Evolutionary conservation across 805 yeast species (phyloP), one percentile per base, ranked within the genome.

Genomic region (Suhomyces sp.): DNA sequence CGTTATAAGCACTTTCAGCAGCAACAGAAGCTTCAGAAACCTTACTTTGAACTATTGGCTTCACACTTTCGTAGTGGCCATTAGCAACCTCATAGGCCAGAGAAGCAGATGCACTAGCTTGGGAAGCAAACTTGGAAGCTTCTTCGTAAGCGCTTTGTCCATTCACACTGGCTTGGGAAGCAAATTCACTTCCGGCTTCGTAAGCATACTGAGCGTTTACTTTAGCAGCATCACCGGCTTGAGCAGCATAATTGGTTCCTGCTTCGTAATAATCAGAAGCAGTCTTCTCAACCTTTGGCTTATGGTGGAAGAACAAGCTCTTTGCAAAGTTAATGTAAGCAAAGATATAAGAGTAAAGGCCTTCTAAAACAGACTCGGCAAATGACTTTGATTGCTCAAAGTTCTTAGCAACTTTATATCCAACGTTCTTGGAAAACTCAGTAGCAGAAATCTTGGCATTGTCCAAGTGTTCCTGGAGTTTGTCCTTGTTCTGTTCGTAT

Each of bases 361-460:
- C 20, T 15, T 11, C 19, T 11, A 28, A 19, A 14, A 19, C 30
- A 18, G 13, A 15, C n/a, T 34, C 34, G 4, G 20, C 38, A 7
- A 24, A 35, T 3, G 33, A 25, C 27, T 35, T 24, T 10, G 28
- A 26, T 5, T 40, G 28, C 20, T 36, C 34, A 25, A 33, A 36
- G 16, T 31, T 28, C 9, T 42, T 34, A n/a, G 30, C 28, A 27
- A 47, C 35, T 5, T 35, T 19, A n/a, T 25, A 15, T 7, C 36
- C 25, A 13, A 47, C 31, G 4, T 38, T 20, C 13, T 38, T 39
- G 5, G 46, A 43, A 28, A 29, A 46, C 25, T 38, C 42, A 4
- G 24, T 21, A 14, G 51, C 47, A 14, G 51, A 47, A 5, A 31
- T 30, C 20, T 42, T 38, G 12, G 51, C 38, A 13, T 35, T 39